phyloP scores from a whole-genome alignment of 305 asterid species.

The Nicotiana rustica region DNA sequence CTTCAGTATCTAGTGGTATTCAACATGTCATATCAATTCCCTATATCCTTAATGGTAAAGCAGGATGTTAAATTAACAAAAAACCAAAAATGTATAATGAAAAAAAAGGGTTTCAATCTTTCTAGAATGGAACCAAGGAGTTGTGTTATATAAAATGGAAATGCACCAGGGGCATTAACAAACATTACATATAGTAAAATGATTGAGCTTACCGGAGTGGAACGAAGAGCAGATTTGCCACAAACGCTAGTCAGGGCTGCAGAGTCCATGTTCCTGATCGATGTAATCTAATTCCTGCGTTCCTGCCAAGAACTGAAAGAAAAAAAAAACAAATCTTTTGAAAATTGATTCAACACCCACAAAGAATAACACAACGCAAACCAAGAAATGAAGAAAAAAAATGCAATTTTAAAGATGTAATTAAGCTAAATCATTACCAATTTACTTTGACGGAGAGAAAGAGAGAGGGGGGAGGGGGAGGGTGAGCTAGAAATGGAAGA shows the following conservation, averaged over 20 bases:
- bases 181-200: neutral
- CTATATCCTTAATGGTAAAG: neutral
- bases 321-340: neutral
- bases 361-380: slow-evolving; percentile 25
- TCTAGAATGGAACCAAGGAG: neutral
- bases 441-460: slow-evolving; percentile 20
- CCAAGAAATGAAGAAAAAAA: slow-evolving; percentile 22
- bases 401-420: slow-evolving; percentile 35
- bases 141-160: slow-evolving; percentile 16
- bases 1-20: neutral
- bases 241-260: slow-evolving; percentile 68
- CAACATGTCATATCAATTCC: neutral
- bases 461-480: slow-evolving; percentile 33
- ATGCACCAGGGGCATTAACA: neutral
- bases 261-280: slow-evolving; percentile 72
- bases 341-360: slow-evolving; percentile 19
- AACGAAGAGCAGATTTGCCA: slow-evolving; percentile 61
- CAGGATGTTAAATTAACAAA: neutral
- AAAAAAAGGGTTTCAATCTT: neutral
- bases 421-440: slow-evolving; percentile 42
- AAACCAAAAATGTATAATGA: neutral
- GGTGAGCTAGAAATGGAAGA: slow-evolving; percentile 40
- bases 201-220: slow-evolving; percentile 66
- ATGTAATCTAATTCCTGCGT: slow-evolving; percentile 41
- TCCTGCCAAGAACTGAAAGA: slow-evolving; percentile 33